phyloP scores from a whole-genome alignment of 768 basidiomycete species.

The Gymnopilus dilepis region DNA sequence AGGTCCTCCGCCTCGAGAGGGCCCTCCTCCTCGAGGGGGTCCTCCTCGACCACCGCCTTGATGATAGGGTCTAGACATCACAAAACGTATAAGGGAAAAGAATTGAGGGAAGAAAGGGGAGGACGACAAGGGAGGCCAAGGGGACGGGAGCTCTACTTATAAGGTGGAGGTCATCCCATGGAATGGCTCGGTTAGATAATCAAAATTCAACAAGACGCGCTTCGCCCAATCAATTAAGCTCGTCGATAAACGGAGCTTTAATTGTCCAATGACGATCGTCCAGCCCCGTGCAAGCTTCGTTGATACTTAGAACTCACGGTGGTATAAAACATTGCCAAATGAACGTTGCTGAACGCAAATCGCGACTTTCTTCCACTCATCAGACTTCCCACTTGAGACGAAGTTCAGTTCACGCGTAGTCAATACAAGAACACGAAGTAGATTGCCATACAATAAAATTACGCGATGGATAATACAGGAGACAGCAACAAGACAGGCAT shows the following conservation, averaged over 20 bases:
- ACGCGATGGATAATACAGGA: conserved; percentile 22
- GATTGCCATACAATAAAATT: conserved; percentile 30
- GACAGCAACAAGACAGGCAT: conserved; percentile 24
- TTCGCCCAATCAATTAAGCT: background rate
- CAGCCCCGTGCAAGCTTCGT: too few species aligned
- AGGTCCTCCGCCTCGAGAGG: too few species aligned
- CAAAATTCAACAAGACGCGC: background rate
- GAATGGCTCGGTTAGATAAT: background rate
- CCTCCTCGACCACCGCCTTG: background rate
- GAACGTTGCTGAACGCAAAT: too few species aligned
- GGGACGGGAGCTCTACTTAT: background rate
- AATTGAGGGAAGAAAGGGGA: background rate
- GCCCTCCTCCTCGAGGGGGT: too few species aligned
- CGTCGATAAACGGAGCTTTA: background rate
- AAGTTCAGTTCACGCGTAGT: background rate
- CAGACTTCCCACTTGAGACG: background rate
- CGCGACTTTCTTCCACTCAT: too few species aligned
- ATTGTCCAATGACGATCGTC: too few species aligned
- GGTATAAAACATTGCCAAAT: too few species aligned
- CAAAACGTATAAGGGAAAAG: too few species aligned
- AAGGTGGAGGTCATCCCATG: background rate
- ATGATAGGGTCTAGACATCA: background rate
- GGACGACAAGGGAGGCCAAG: background rate
- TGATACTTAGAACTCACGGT: too few species aligned
- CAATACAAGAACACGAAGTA: conserved; percentile 21